These are phyloP conservation scores for Dothistroma septosporum DNA, from an alignment of 2,329 filamentous ascomycete genomes.

Conservation along the genomic window DNA sequence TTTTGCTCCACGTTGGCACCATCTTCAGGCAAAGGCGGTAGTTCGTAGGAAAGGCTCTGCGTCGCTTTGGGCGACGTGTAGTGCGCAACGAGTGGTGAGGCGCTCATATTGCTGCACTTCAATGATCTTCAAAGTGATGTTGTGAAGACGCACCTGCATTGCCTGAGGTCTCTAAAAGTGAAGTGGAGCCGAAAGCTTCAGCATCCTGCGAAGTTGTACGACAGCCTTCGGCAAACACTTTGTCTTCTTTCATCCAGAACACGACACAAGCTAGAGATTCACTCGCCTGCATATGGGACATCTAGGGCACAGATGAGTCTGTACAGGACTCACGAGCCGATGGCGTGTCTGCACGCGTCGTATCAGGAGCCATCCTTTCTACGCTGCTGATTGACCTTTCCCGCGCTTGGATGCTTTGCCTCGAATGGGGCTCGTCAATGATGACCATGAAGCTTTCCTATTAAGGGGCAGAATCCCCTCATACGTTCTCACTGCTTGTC, in stretches of 20 bases:
- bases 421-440: background rate
- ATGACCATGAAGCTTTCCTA: background rate
- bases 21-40: conserved; percentile 20
- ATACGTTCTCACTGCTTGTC: background rate
- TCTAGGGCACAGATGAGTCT: background rate
- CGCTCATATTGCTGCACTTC: conserved; percentile 6
- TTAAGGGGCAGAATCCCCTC: background rate
- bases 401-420: background rate
- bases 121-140: background rate
- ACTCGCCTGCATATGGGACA: background rate
- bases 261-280: too few relatives aligned
- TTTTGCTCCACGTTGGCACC: conserved; percentile 44
- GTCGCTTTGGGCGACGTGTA: conserved; percentile 27
- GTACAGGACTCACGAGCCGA: background rate
- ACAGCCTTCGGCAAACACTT: too few relatives aligned
- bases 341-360: background rate
- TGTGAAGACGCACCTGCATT: background rate
- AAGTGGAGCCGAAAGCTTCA: background rate
- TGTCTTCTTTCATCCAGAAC: too few relatives aligned
- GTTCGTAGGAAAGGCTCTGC: conserved; percentile 23
- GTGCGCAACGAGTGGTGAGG: conserved; percentile 21
- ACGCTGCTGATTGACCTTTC: background rate
- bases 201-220: background rate
- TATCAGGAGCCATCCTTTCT: background rate
- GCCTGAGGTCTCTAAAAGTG: background rate